phyloP scores from a whole-genome alignment of 1,284 basidiomycete genomes.

The Cutaneotrichosporon sp. region DNA sequence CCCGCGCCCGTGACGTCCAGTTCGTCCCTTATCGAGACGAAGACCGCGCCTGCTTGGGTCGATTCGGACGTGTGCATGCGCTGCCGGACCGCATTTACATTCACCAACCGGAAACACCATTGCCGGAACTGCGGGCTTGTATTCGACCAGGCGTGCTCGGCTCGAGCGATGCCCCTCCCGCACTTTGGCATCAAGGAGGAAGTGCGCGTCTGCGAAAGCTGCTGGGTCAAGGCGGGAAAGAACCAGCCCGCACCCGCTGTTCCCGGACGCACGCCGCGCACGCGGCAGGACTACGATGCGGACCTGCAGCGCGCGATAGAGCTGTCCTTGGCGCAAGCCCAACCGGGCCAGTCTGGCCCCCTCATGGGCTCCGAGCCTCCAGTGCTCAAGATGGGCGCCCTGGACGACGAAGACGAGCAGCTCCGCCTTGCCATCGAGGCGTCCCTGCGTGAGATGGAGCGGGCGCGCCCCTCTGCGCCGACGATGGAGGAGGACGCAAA shows the following conservation, averaged over 20 bases:
- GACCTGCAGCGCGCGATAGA: conserved; percentile 92
- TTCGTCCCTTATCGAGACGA: conserved; percentile 42
- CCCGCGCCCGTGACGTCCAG: conserved; percentile 38
- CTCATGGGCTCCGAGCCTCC: conserved; percentile 64
- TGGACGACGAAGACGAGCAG: conserved; percentile 88
- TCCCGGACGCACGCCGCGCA: conserved; percentile 38
- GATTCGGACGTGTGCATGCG: conserved; percentile 92
- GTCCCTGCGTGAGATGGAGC: conserved; percentile 76
- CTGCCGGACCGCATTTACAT: conserved; percentile 85
- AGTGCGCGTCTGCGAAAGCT: conserved; percentile 92
- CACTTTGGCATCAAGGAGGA: conserved; percentile 91
- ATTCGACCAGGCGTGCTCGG: conserved; percentile 91
- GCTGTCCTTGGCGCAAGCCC: conserved; percentile 75
- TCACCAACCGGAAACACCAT: conserved; percentile 97
- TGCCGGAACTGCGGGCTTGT: conserved; percentile 97
- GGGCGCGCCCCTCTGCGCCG: conserved; percentile 73
- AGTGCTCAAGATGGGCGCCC: conserved; percentile 46
- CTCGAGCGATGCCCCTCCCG: conserved; percentile 76
- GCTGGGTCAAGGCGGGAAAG: conserved; percentile 63
- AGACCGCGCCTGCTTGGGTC: conserved; percentile 80
- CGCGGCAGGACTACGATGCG: conserved; percentile 61
- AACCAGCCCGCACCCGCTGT: conserved; percentile 34
- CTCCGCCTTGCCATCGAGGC: conserved; percentile 93
- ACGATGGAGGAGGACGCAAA: conserved; percentile 53
- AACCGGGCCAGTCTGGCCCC: conserved; percentile 48